These are phyloP conservation scores for Termitomyces sp. DNA, from an alignment of 768 basidiomycete species.

Conservation along the genomic window DNA sequence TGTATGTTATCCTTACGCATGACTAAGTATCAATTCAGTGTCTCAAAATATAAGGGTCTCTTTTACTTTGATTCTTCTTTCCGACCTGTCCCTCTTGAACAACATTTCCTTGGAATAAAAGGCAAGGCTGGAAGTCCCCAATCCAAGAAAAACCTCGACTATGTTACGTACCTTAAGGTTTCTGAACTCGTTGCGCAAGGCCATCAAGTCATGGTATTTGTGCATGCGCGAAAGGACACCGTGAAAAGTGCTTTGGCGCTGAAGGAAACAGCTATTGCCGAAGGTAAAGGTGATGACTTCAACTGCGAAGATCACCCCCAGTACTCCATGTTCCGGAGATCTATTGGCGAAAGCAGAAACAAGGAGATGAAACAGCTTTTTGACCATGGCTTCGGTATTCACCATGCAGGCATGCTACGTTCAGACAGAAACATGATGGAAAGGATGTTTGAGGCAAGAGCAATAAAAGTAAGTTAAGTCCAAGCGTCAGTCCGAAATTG, in stretches of 20 bases:
- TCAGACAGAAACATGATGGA: slow-evolving; percentile 95
- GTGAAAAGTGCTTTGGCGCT: slow-evolving; percentile 85
- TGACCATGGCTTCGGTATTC: slow-evolving; percentile 90
- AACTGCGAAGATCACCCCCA: slow-evolving; percentile 78
- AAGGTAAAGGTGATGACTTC: slow-evolving; percentile 74
- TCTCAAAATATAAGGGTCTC: slow-evolving; percentile 78
- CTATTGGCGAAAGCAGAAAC: slow-evolving; percentile 78
- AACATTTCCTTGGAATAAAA: slow-evolving; percentile 91
- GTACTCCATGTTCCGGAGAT: slow-evolving; percentile 68
- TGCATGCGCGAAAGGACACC: slow-evolving; percentile 97
- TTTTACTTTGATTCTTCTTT: slow-evolving; percentile 99
- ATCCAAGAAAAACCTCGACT: slow-evolving; percentile 83
- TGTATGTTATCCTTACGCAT: not conserved
- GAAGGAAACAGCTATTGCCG: slow-evolving; percentile 66
- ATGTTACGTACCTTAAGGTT: slow-evolving; percentile 87
- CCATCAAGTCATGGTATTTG: slow-evolving; percentile 99
- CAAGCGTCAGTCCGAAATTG: not conserved
- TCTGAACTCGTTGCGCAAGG: slow-evolving; percentile 81
- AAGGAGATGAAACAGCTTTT: slow-evolving; percentile 97
- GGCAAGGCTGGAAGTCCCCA: slow-evolving; percentile 76
- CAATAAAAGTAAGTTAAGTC: slow-evolving; percentile 66
- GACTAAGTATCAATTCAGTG: slow-evolving; percentile 39
- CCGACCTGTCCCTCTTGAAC: slow-evolving; percentile 92
- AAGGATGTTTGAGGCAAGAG: slow-evolving; percentile 83
- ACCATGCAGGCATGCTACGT: slow-evolving; percentile 97